Conservation (phyloP, 164 flowering plant species). For the Stephania cephalantha region DNA sequence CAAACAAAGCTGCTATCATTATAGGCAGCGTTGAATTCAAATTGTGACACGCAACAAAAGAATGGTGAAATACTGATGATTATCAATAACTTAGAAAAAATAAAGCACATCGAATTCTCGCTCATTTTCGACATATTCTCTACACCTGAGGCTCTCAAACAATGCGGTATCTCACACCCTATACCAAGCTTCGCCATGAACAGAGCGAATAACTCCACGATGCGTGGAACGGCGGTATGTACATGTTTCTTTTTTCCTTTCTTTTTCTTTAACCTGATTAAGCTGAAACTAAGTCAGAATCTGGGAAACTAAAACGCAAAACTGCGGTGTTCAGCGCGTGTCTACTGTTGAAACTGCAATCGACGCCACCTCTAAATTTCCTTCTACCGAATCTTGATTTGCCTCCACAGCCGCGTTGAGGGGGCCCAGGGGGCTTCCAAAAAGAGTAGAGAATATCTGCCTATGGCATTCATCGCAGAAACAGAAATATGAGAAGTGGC, state of each 20-base stretch:
- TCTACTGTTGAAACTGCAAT: constrained; percentile 5
- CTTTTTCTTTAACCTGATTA: background rate
- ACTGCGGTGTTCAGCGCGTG: background rate
- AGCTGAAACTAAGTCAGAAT: background rate
- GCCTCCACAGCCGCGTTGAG: constrained; percentile 16
- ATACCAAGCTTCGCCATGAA: background rate
- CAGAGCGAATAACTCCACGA: constrained; percentile 10
- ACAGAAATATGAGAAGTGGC: constrained; percentile 81
- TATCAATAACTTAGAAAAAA: background rate
- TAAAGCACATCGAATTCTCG: background rate
- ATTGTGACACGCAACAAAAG: background rate
- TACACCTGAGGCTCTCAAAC: background rate
- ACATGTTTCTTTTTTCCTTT: constrained; percentile 5
- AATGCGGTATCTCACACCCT: background rate
- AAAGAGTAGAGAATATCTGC: constrained; percentile 58
- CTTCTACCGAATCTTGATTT: constrained; percentile 14
- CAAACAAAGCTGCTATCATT: too few relatives aligned
- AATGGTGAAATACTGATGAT: background rate
- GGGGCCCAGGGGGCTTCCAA: constrained; percentile 70
- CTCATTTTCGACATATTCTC: background rate
- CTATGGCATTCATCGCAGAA: constrained; percentile 85
- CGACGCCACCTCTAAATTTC: constrained; percentile 5
- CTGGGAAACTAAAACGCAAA: background rate
- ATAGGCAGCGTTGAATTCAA: too few relatives aligned
- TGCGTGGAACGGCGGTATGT: constrained; percentile 16